These are phyloP conservation scores for Suaeda aralocaspica DNA, from an alignment of 148 eudicot species.

Conservation along the genomic window DNA sequence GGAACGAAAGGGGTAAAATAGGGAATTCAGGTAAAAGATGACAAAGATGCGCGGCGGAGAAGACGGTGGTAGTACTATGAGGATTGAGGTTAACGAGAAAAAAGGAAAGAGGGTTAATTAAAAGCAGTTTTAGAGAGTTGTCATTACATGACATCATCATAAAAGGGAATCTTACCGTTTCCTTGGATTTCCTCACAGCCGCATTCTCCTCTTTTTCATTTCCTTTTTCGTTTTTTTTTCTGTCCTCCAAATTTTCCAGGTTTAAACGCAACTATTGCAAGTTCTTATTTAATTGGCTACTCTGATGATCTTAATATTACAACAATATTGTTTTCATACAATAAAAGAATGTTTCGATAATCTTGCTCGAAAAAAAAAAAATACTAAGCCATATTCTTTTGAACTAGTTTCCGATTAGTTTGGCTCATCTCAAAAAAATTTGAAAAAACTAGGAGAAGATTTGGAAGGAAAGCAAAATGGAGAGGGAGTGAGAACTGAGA, in stretches of 20 bases:
- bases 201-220: background rate
- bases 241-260: background rate
- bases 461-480: too few species aligned
- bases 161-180: slow-evolving; percentile 13
- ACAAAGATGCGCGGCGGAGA: slow-evolving; percentile 18
- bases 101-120: background rate
- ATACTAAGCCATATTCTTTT: too few species aligned
- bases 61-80: background rate
- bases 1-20: background rate
- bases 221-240: background rate
- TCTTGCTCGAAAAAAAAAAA: too few species aligned
- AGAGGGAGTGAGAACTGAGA: too few species aligned
- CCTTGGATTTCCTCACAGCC: slow-evolving; percentile 20
- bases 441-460: too few species aligned
- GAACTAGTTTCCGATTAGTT: too few species aligned
- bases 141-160: background rate
- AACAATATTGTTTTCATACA: too few species aligned
- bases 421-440: too few species aligned
- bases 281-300: too few species aligned
- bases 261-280: too few species aligned
- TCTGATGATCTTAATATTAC: too few species aligned
- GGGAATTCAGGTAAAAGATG: background rate
- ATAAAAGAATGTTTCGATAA: too few species aligned
- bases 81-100: background rate
- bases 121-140: background rate